Evolutionary conservation across 2,329 filamentous ascomycete genomes (phyloP).

Genomic region (Epicoccum sorghinum): DNA sequence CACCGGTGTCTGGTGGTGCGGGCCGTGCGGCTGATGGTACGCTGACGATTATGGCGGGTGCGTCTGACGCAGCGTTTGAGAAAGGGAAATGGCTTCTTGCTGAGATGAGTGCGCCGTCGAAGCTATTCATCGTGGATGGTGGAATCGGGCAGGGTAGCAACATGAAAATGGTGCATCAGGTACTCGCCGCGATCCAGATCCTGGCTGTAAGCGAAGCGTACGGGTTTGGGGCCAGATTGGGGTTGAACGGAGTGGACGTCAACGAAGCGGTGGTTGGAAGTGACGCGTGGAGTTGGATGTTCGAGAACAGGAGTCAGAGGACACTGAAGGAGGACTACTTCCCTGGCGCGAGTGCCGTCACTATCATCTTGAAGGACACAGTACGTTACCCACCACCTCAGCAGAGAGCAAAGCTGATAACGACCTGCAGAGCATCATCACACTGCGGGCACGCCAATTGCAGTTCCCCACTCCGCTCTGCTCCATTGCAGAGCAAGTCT

Average conservation of each 20-base stretch:
- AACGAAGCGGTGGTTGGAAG: conserved; percentile 56
- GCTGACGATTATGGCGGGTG: conserved; percentile 76
- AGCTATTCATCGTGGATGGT: conserved; percentile 63
- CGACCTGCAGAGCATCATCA: conserved; percentile 64
- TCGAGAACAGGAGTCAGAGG: conserved; percentile 61
- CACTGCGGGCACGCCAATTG: conserved; percentile 64
- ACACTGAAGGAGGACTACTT: conserved; percentile 60
- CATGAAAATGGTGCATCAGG: conserved; percentile 64
- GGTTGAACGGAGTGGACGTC: conserved; percentile 58
- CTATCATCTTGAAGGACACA: conserved; percentile 57
- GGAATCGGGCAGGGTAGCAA: conserved; percentile 61
- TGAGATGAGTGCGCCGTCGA: conserved; percentile 65
- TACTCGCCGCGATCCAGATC: conserved; percentile 65
- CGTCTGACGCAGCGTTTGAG: conserved; percentile 61
- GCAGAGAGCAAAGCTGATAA: background rate
- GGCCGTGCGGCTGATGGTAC: conserved; percentile 72
- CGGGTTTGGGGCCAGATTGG: conserved; percentile 60
- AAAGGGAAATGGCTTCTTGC: conserved; percentile 65
- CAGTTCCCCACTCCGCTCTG: conserved; percentile 67
- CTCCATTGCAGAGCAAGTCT: conserved; percentile 68
- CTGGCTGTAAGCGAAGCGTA: conserved; percentile 62
- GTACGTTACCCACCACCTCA: conserved; percentile 26
- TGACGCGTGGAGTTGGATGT: conserved; percentile 60
- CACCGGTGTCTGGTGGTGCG: conserved; percentile 74
- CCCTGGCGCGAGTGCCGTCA: conserved; percentile 51